Percentiles rank a stretch among this genome's conserved stretches.
These are phyloP conservation scores for Colletotrichum abscissum DNA, from an alignment of 2,329 filamentous ascomycete genomes.

Conservation along the genomic window DNA sequence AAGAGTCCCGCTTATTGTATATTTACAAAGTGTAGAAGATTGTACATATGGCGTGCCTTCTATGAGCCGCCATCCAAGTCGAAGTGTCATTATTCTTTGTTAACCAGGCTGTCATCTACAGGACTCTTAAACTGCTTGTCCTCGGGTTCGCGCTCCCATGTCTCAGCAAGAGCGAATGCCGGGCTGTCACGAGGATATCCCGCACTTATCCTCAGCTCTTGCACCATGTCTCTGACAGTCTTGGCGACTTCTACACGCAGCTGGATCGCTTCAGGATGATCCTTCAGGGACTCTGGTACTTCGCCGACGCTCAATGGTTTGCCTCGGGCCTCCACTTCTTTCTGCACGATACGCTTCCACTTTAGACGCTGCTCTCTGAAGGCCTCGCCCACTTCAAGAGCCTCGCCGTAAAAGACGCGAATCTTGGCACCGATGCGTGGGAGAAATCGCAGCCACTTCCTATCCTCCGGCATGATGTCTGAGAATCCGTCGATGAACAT, in stretches of 20 bases:
- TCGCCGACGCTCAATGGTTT: conserved; percentile 55
- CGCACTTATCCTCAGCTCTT: conserved; percentile 77
- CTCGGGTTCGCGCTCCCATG: conserved; percentile 72
- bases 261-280: conserved; percentile 78
- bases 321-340: conserved; percentile 51
- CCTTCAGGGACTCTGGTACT: conserved; percentile 74
- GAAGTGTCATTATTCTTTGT: conserved; percentile 20
- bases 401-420: conserved; percentile 82
- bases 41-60: not conserved
- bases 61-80: not conserved
- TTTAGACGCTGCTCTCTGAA: conserved; percentile 82
- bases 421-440: conserved; percentile 80
- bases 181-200: conserved; percentile 86
- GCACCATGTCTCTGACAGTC: conserved; percentile 81
- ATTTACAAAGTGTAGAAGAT: not conserved
- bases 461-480: conserved; percentile 86
- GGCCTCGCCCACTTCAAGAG: conserved; percentile 75
- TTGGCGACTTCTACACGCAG: conserved; percentile 80
- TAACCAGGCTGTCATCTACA: conserved; percentile 64
- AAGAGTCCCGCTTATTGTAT: not conserved
- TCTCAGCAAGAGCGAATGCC: conserved; percentile 80
- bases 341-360: conserved; percentile 76
- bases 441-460: conserved; percentile 82
- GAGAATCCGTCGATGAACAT: conserved; percentile 96
- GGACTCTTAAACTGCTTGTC: conserved; percentile 62